Percentiles rank a stretch among this genome's conserved stretches.
These are phyloP conservation scores for Ambispora gerdemannii DNA, from an alignment of 192 early-diverging fungal species.

Conservation along the genomic window DNA sequence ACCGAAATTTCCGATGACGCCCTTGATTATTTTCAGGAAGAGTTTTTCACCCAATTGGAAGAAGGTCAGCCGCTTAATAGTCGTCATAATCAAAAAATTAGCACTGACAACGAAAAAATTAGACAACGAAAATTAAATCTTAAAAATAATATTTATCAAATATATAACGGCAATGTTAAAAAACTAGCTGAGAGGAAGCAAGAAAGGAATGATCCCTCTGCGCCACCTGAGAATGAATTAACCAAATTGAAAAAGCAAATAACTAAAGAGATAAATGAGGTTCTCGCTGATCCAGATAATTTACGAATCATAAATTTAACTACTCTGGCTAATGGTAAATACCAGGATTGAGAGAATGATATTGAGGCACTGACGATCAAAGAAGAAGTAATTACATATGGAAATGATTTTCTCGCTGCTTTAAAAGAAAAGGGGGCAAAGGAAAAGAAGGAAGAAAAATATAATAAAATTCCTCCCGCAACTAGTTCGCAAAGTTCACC, in stretches of 20 bases:
- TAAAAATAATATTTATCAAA: background rate
- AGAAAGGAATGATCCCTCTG: background rate
- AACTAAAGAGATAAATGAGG: background rate
- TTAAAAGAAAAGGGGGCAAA: background rate
- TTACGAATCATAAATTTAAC: constrained; percentile 5
- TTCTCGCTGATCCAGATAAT: constrained; percentile 3
- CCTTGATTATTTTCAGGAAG: constrained; percentile 2
- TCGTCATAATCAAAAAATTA: background rate
- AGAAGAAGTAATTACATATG: background rate
- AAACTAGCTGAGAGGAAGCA: background rate
- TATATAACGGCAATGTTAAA: background rate
- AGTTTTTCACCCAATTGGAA: constrained; percentile 3
- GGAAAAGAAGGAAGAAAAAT: background rate
- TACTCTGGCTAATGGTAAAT: constrained; percentile 1
- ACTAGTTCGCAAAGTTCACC: background rate
- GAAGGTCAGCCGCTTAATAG: background rate
- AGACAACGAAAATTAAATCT: background rate
- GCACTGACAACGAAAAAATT: background rate
- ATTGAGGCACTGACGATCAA: background rate
- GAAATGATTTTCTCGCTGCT: background rate
- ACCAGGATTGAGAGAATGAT: constrained; percentile 1
- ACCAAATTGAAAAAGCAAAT: background rate
- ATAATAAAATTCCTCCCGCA: background rate
- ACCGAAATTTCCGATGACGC: background rate
- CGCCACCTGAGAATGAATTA: background rate